Conservation (phyloP, 306 rosid species). For the Prunus campanulata region DNA sequence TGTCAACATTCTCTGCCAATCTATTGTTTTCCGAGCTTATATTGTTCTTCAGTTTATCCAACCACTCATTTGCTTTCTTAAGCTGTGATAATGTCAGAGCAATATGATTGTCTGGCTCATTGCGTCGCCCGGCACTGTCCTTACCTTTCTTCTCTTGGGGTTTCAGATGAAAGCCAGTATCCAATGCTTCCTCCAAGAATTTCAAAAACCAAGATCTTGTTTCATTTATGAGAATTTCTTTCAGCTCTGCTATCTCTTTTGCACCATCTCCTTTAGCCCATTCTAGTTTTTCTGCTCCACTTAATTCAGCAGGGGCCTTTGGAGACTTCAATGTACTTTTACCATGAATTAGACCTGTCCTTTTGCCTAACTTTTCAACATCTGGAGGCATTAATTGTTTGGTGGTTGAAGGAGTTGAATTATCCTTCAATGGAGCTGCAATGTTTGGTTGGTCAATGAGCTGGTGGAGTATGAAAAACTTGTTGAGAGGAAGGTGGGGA, state of each 20-base stretch:
- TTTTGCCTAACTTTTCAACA: conserved; percentile 45
- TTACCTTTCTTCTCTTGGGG: conserved; percentile 59
- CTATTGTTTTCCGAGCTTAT: conserved; percentile 39
- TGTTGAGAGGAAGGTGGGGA: conserved; percentile 64
- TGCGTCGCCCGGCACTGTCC: conserved; percentile 41
- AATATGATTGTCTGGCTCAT: conserved; percentile 59
- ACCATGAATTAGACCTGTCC: conserved; percentile 20
- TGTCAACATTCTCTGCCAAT: conserved; percentile 48
- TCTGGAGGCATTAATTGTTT: conserved; percentile 37
- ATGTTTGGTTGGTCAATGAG: conserved; percentile 55
- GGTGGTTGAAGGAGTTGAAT: conserved; percentile 34
- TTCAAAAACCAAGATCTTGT: conserved; percentile 85
- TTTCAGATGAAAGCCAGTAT: conserved; percentile 54
- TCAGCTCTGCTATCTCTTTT: conserved; percentile 57
- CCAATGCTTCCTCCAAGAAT: conserved; percentile 72
- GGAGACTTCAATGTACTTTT: conserved; percentile 42
- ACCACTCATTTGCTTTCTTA: conserved; percentile 86
- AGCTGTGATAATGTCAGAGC: conserved; percentile 76
- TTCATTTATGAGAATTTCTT: conserved; percentile 57
- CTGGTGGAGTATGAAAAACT: conserved; percentile 69
- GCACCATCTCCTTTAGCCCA: conserved; percentile 68
- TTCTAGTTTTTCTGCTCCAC: conserved; percentile 65
- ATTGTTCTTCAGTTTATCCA: conserved; percentile 58
- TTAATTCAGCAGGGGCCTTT: conserved; percentile 41
- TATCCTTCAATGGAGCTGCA: conserved; percentile 44